Base-by-base conservation (phyloP, 1,139 yeast genomes). In the Diutina pseudorugosa region DNA sequence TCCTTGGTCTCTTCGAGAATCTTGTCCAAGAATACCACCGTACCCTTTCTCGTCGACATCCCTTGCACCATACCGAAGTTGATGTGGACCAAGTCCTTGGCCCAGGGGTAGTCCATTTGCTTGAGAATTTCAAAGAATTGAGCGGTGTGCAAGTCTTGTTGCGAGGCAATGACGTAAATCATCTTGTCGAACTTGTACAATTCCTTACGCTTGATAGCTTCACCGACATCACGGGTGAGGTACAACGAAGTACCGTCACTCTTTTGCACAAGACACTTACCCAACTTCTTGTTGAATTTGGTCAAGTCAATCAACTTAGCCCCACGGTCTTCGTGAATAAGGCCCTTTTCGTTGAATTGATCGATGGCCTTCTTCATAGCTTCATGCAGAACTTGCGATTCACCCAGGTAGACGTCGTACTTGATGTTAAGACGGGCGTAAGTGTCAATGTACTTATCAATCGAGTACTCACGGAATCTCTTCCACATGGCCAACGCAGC, bases 11-110 rank as follows among this genome's bases (percentile, higher is more conserved):
- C 96, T 70, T 93, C 95, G 62, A 94, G 76, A 61, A 94, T 94
- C 65, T 83, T 86, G 69, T 93, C 97, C 65, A 94, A 79, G 77
- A 94, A 94, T 14, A 94, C 98, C 58, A 94, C 99, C 45, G 96
- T 94, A 61, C 99, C 99, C 72, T 84, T 88, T 76, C 99, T 85
- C 56, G 98, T 93, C 41, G 96, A 86, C 99, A 94, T 94, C 62
- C 99, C 98, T 65, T 82, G 87, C 53, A 94, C 98, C 95, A 94
- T 85, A 70, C 99, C 99, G 62, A 90, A 94, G 72, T 87, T 93
- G 62, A 94, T 80, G 68, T 90, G 98, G 61, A 77, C 78, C 62
- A 93, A 74, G 55, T 76, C 77, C 59, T 79, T 73, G 50, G 96
- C 91, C 96, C 97, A 94, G 56, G 82, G 85, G 65, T 78, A 83